Evolutionary conservation across 495 filamentous ascomycete species (phyloP).

Genomic region (Penicillium cinerascens): DNA sequence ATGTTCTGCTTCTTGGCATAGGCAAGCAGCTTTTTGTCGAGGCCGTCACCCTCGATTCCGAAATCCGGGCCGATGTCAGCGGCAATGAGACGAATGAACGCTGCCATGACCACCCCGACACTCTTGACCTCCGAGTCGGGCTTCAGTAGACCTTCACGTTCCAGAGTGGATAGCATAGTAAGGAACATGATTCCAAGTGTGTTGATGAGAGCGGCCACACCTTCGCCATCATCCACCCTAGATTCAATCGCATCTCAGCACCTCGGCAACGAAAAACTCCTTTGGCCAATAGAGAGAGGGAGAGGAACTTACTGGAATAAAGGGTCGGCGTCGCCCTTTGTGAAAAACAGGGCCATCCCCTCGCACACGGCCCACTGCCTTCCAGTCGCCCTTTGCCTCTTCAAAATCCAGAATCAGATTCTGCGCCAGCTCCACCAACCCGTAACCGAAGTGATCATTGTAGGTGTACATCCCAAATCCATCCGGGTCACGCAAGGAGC

Average conservation of each 20-base stretch:
- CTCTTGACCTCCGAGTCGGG: constrained; percentile 32
- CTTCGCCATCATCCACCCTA: constrained; percentile 25
- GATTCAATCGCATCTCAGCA: neutral
- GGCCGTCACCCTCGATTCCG: neutral
- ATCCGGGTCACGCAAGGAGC: constrained; percentile 24
- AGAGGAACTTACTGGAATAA: constrained; percentile 13
- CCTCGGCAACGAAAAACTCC: neutral
- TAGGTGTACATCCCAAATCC: constrained; percentile 38
- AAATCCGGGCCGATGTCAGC: constrained; percentile 1
- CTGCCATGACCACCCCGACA: constrained; percentile 26
- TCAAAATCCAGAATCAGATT: constrained; percentile 40
- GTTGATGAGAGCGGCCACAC: constrained; percentile 6
- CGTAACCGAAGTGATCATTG: constrained; percentile 38
- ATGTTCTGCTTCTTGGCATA: constrained; percentile 3
- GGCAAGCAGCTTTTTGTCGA: neutral
- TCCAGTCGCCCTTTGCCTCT: constrained; percentile 24
- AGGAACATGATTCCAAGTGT: constrained; percentile 31
- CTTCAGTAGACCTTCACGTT: constrained; percentile 22
- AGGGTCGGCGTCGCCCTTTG: neutral
- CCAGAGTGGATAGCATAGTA: constrained; percentile 25
- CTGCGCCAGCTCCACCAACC: constrained; percentile 35
- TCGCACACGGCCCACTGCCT: constrained; percentile 36
- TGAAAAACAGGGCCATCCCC: constrained; percentile 20
- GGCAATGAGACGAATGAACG: constrained; percentile 15
- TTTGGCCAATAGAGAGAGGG: neutral